phyloP scores from a whole-genome alignment of 352 stramenopile genomes.

The Globisporangium middletonii region DNA sequence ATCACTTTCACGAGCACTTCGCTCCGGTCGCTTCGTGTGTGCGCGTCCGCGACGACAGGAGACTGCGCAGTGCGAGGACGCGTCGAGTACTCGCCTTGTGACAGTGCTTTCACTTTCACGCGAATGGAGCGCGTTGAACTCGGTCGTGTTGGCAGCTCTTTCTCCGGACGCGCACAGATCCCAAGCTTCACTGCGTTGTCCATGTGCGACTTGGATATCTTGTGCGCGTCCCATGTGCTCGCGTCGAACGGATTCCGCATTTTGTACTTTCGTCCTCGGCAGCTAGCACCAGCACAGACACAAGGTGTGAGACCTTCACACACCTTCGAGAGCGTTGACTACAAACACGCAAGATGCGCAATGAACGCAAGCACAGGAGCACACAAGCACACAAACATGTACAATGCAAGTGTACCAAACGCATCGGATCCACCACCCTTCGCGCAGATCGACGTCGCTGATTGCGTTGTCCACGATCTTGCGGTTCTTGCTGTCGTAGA shows the following conservation, averaged over 20 bases:
- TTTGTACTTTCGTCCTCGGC: slow-evolving; percentile 28
- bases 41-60: slow-evolving; percentile 17
- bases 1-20: slow-evolving; percentile 34
- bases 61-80: slow-evolving; percentile 8
- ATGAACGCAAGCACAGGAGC: background rate
- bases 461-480: slow-evolving; percentile 31
- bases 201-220: slow-evolving; percentile 18
- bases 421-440: slow-evolving; percentile 48
- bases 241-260: slow-evolving; percentile 19
- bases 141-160: background rate
- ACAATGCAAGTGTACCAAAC: slow-evolving; percentile 20
- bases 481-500: slow-evolving; percentile 49
- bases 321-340: no score
- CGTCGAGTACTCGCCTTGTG: background rate
- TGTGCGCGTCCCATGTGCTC: slow-evolving; percentile 23
- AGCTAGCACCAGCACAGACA: slow-evolving; percentile 13
- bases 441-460: slow-evolving; percentile 34
- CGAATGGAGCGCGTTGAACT: background rate
- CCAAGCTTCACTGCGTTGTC: slow-evolving; percentile 9
- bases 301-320: background rate
- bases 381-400: background rate
- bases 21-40: slow-evolving; percentile 18
- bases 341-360: background rate
- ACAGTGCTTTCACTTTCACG: background rate
- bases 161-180: background rate